Conservation (phyloP, 1,284 basidiomycete genomes). For the Cerioporus squamosus region DNA sequence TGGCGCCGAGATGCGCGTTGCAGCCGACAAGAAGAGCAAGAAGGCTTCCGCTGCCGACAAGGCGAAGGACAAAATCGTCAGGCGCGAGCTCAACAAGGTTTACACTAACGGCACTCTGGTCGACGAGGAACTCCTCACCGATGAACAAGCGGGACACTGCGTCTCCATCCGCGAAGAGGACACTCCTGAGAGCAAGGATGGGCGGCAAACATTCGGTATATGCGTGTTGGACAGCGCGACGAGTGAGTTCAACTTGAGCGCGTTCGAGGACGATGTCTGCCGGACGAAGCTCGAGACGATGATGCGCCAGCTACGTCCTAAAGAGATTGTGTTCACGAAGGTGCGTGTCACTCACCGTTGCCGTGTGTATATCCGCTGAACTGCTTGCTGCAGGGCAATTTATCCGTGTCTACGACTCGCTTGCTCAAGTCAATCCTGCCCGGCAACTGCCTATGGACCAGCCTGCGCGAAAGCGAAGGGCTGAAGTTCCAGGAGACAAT, state of each 20-base stretch:
- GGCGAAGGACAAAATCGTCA: constrained; percentile 78
- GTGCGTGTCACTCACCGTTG: constrained; percentile 41
- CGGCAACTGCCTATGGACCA: constrained; percentile 85
- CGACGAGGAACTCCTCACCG: constrained; percentile 86
- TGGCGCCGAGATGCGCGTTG: constrained; percentile 81
- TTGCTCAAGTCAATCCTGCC: constrained; percentile 83
- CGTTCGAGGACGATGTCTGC: constrained; percentile 92
- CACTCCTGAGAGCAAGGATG: constrained; percentile 45
- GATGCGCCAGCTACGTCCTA: constrained; percentile 90
- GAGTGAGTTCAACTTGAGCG: constrained; percentile 92
- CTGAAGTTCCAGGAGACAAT: constrained; percentile 77
- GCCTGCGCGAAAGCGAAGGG: constrained; percentile 83
- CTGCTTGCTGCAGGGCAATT: constrained; percentile 63
- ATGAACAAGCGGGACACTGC: constrained; percentile 96
- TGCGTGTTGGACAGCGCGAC: constrained; percentile 97
- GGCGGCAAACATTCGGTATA: constrained; percentile 77
- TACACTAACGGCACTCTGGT: constrained; percentile 97
- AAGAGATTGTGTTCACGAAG: constrained; percentile 94
- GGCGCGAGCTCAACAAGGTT: constrained; percentile 91
- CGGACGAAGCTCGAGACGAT: constrained; percentile 94
- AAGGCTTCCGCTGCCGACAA: constrained; percentile 50
- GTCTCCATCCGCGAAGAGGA: constrained; percentile 82
- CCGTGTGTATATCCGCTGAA: background rate
- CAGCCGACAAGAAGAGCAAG: constrained; percentile 69
- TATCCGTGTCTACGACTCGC: constrained; percentile 82